Evolutionary conservation across 1,284 basidiomycete genomes (phyloP).

Genomic region (Cryptococcus sp.): DNA sequence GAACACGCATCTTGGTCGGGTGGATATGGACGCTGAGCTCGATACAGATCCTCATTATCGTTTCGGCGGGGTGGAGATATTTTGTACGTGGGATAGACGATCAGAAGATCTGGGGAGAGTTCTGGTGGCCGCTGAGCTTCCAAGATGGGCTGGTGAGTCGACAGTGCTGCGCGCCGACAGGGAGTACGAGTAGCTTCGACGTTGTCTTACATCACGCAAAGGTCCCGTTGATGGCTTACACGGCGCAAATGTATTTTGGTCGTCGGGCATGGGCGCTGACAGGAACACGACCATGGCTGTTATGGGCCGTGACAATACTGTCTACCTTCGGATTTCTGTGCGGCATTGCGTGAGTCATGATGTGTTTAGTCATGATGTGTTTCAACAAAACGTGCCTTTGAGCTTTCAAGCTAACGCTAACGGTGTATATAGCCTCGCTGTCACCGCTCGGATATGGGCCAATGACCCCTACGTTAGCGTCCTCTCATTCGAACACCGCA

Average conservation of each 20-base stretch:
- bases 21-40: conserved; percentile 34
- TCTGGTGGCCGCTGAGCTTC: conserved; percentile 40
- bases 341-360: conserved; percentile 36
- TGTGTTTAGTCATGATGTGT: conserved; percentile 11
- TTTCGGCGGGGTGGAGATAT: conserved; percentile 30
- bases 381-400: not conserved
- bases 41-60: conserved; percentile 37
- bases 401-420: not conserved
- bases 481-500: conserved; percentile 15
- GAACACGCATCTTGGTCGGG: conserved; percentile 22
- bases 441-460: conserved; percentile 39
- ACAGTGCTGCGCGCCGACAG: not conserved
- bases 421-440: conserved; percentile 30
- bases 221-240: conserved; percentile 39
- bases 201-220: conserved; percentile 2
- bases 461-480: conserved; percentile 30
- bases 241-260: conserved; percentile 40
- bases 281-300: conserved; percentile 32
- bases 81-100: conserved; percentile 30
- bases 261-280: conserved; percentile 31
- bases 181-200: too few species aligned
- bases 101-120: conserved; percentile 35
- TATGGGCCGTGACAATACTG: conserved; percentile 19
- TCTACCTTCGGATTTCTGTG: conserved; percentile 28
- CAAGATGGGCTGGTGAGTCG: conserved; percentile 44